Percentiles rank a stretch among this genome's conserved stretches.
These are phyloP conservation scores for Pezicula radicicola DNA, from an alignment of 2,329 filamentous ascomycete species.

Conservation along the genomic window DNA sequence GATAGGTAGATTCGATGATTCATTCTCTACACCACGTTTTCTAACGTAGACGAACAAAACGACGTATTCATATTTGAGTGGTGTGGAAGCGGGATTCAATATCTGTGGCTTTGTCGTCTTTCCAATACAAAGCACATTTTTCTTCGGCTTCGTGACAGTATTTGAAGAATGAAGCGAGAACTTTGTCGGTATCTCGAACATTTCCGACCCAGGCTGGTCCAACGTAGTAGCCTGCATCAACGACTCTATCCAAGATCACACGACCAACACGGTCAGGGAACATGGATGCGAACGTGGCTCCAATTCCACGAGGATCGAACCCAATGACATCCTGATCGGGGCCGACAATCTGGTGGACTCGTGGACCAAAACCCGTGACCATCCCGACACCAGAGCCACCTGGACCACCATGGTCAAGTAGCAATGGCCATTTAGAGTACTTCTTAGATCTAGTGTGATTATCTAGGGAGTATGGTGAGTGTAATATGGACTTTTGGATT, in stretches of 20 bases:
- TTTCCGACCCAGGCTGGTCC: constrained; percentile 16
- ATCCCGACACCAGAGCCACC: constrained; percentile 38
- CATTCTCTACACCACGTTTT: too few relatives aligned
- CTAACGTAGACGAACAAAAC: too few relatives aligned
- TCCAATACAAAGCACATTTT: constrained; percentile 22
- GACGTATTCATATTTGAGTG: too few relatives aligned
- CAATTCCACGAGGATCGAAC: constrained; percentile 49
- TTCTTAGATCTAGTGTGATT: constrained; percentile 15
- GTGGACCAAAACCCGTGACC: constrained; percentile 20
- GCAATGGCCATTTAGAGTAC: constrained; percentile 35
- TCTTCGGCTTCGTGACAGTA: constrained; percentile 31
- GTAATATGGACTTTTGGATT: constrained; percentile 26
- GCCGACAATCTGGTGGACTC: constrained; percentile 35
- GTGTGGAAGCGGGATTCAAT: background rate
- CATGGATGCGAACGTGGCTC: constrained; percentile 42
- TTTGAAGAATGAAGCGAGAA: constrained; percentile 22
- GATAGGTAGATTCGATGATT: too few relatives aligned
- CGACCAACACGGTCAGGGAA: constrained; percentile 40
- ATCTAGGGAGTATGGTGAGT: constrained; percentile 19
- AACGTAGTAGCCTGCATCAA: constrained; percentile 24
- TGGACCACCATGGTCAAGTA: constrained; percentile 45
- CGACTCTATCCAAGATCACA: constrained; percentile 31
- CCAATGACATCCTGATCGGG: constrained; percentile 40
- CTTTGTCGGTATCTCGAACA: constrained; percentile 23
- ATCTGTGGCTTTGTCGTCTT: constrained; percentile 6